These are phyloP conservation scores for Geotrichum siamense DNA, from an alignment of 1,139 yeast genomes.

Conservation along the genomic window DNA sequence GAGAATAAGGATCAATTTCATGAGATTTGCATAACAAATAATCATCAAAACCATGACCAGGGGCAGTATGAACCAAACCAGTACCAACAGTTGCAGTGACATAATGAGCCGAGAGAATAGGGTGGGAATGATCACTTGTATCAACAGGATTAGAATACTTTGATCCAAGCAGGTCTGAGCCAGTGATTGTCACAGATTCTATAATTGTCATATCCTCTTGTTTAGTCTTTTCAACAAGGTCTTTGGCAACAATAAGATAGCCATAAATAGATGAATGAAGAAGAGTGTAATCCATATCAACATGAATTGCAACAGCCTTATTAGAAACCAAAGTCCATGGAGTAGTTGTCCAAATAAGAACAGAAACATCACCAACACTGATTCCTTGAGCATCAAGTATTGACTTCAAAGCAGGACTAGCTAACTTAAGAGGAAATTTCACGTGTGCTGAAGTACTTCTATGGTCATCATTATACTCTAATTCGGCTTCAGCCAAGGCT, in stretches of 20 bases:
- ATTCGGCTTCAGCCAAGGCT: slow-evolving; percentile 93
- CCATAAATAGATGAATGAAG: slow-evolving; percentile 35
- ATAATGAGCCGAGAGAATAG: slow-evolving; percentile 72
- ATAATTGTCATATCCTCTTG: slow-evolving; percentile 17
- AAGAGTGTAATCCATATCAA: slow-evolving; percentile 50
- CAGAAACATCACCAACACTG: slow-evolving; percentile 18
- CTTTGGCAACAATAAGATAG: slow-evolving; percentile 30
- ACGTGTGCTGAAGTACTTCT: slow-evolving; percentile 64
- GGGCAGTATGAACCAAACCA: slow-evolving; percentile 94
- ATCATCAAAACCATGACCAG: slow-evolving; percentile 97
- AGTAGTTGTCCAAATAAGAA: slow-evolving; percentile 87
- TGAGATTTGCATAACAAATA: slow-evolving; percentile 60
- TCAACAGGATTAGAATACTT: slow-evolving; percentile 44
- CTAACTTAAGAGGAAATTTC: slow-evolving; percentile 48
- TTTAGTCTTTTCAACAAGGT: slow-evolving; percentile 19
- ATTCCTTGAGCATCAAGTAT: slow-evolving; percentile 2
- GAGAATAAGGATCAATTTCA: slow-evolving; percentile 56
- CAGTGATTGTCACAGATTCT: slow-evolving; percentile 30
- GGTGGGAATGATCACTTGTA: slow-evolving; percentile 35
- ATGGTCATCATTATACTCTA: slow-evolving; percentile 75
- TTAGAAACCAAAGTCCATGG: slow-evolving; percentile 97
- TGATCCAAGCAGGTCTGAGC: slow-evolving; percentile 42
- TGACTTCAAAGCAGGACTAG: slow-evolving; percentile 5
- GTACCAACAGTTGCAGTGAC: slow-evolving; percentile 83
- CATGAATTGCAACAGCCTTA: slow-evolving; percentile 69